phyloP scores from a whole-genome alignment of 371 early-diverging fungal genomes.

The Actinomucor elegans region DNA sequence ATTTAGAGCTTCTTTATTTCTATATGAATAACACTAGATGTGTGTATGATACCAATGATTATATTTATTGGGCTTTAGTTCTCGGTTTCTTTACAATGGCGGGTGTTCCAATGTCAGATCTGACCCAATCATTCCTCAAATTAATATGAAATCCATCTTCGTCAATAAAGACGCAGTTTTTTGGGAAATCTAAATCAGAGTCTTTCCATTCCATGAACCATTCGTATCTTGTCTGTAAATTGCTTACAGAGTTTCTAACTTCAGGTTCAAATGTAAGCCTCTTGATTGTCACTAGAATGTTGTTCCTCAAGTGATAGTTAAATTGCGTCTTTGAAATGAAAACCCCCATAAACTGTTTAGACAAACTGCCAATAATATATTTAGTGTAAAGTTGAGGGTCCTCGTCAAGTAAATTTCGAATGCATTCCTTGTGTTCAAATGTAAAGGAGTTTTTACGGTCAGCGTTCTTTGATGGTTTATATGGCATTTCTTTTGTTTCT shows the following conservation, averaged over 20 bases:
- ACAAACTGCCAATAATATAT: background rate
- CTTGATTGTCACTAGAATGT: conserved; percentile 7
- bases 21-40: conserved; percentile 12
- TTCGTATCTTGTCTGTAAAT: conserved; percentile 13
- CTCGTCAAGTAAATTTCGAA: conserved; percentile 9
- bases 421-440: conserved; percentile 7
- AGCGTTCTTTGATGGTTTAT: no score
- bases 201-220: conserved; percentile 14
- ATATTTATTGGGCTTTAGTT: conserved; percentile 11
- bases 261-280: background rate
- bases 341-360: conserved; percentile 6
- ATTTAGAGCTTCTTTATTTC: conserved; percentile 4
- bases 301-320: conserved; percentile 14
- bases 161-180: conserved; percentile 15
- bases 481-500: no score
- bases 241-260: conserved; percentile 4
- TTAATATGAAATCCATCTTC: conserved; percentile 12
- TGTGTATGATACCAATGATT: conserved; percentile 13
- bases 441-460: no score
- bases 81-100: conserved; percentile 4
- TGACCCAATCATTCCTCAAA: conserved; percentile 9
- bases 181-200: background rate
- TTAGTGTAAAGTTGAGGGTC: conserved; percentile 10
- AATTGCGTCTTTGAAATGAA: conserved; percentile 11
- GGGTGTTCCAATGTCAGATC: background rate